Base-by-base conservation (phyloP, 1,284 basidiomycete genomes). In the Sporisorium graminicola region DNA sequence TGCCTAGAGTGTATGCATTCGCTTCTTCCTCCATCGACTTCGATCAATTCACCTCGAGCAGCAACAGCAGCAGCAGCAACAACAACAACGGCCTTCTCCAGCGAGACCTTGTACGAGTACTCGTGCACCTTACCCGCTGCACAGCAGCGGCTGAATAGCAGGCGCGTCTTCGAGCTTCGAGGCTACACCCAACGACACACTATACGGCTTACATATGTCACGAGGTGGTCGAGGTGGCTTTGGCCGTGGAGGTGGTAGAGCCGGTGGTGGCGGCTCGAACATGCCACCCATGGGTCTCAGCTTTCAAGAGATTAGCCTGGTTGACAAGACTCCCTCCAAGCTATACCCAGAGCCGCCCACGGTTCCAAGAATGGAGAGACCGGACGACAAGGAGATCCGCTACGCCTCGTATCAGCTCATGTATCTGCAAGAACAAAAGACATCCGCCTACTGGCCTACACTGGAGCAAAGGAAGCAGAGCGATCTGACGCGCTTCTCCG, bases 401-500 rank as follows among this genome's bases (percentile, higher is more conserved):
- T 75, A 67, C 55, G 77, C 77, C 46, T 61, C 70, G n/a, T 73
- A 73, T 24, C 77, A 78, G 64, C 72, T 78, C 60, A 59, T 68
- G 51, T 78, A 70, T 49, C 61, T 78, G 27, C 65, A 72, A 54
- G 77, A 78, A 47, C 77, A 78, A 55, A 72, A 70, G 65, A 65
- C 67, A 1, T 78, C 77, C 12, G 62, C 77, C 18, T 78, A 78
- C 59, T 78, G 77, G 77, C 66, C 69, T 2, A 58, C 58, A 9
- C 29, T 77, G 22, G 74, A 77, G 49, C 58, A 77, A 37, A n/a
- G 66, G 13, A 77, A 73, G 37, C 69, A 77, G 26, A 66, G 65
- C 40, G 80, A 80, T 3, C 71, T 85, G 33, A 57, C 74, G 16
- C 65, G 82, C 7, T 85, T 79, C 65, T 75, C 82, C 0, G 81